Evolutionary conservation across 164 flowering plant species (phyloP).

Genomic region (Euptelea pleiosperma): DNA sequence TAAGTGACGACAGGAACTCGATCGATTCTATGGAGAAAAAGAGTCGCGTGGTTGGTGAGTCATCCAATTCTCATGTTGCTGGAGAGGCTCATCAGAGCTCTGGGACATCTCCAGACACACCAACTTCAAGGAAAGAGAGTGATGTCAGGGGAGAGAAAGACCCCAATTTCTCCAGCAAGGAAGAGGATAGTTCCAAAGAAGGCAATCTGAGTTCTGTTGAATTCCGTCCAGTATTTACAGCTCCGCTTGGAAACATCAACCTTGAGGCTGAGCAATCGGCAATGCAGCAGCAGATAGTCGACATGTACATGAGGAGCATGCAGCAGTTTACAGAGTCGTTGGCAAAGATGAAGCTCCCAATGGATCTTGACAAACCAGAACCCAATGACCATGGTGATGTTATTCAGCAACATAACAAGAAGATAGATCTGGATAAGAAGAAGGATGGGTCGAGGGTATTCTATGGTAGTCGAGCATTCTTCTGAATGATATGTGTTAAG

Average conservation of each 20-base stretch:
- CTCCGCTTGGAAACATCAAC: conserved; percentile 44
- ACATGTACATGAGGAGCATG: conserved; percentile 96
- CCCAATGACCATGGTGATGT: conserved; percentile 29
- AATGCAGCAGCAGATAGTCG: conserved; percentile 88
- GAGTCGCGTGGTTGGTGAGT: conserved; percentile 22
- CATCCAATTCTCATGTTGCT: conserved; percentile 28
- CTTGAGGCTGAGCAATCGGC: conserved; percentile 63
- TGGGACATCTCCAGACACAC: conserved; percentile 44
- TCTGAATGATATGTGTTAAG: conserved; percentile 18
- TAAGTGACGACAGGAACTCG: conserved; percentile 56
- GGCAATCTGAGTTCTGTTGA: conserved; percentile 19
- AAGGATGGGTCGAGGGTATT: conserved; percentile 77
- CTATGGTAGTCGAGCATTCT: conserved; percentile 86
- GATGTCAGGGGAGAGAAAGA: conserved; percentile 26
- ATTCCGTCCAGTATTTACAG: conserved; percentile 39
- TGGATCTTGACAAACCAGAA: conserved; percentile 57
- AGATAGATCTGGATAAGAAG: conserved; percentile 41
- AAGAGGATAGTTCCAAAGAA: conserved; percentile 30
- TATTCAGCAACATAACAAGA: conserved; percentile 32
- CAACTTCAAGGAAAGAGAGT: conserved; percentile 48
- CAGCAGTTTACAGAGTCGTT: conserved; percentile 85
- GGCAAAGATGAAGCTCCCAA: conserved; percentile 90
- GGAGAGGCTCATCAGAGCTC: conserved; percentile 24
- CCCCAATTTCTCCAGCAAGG: conserved; percentile 24
- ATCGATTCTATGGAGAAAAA: conserved; percentile 47